Base-by-base conservation (phyloP, 768 basidiomycete species). In the Lentinus brumalis region DNA sequence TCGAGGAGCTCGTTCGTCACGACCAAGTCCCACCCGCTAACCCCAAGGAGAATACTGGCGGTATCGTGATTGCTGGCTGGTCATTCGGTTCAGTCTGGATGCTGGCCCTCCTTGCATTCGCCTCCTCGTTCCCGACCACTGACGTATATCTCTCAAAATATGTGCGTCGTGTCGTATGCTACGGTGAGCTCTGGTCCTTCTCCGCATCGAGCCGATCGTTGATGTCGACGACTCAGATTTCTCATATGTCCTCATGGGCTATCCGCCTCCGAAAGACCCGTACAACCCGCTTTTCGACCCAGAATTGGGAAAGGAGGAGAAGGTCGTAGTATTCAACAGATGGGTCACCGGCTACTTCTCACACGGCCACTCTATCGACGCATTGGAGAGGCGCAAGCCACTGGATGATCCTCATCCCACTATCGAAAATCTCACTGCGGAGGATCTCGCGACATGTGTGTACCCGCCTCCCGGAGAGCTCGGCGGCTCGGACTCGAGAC, bases 61-160 rank as follows among this genome's bases (percentile, higher is more conserved):
- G 64, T 9, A 57, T 66, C 29, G 16, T 61, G 0, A 26, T 66
- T 5, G 45, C 47, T 1, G 64, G 60, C 10, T 66, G 64, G 64
- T 66, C 64, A 2, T n/a, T 46, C 26, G 64, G 57, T 2, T 41
- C 54, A 9, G 15, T 35, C 21, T 59, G 49, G 38, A 32, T 51
- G 8, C 32, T 31, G 11, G 57, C 64, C 4, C 44, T 66, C 26
- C 50, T 66, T 2, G 60, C 64, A 6, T 59, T 41, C 50, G 40
- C 50, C 8, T 30, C 57, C 31, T 38, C 41, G 4, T 56, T 56
- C 42, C 49, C 31, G 14, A 30, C 31, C 5, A 16, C n/a, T 3
- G 35, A 50, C 12, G 42, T 56, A 4, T 10, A 45, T 10, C 44
- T 61, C 31, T 38, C 41, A 47, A 12, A 61, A 12, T 61, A 61